Evolutionary conservation across 257 asterid species (phyloP), one percentile per base, ranked within the genome.

Genomic region (Asclepias syriaca): DNA sequence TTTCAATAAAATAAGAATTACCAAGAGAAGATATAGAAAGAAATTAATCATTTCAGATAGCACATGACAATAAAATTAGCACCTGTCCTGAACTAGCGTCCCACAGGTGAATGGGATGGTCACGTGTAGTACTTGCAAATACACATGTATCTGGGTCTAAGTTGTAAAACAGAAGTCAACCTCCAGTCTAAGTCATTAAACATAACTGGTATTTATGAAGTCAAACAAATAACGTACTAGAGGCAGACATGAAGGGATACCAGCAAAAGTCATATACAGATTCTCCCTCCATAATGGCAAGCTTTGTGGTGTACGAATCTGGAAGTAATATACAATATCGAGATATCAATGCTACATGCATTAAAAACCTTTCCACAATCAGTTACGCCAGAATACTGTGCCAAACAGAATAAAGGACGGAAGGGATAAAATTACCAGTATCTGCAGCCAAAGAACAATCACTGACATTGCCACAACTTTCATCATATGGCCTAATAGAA

Each of bases 31-130:
- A 48, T 16, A 63, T 16, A 37, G 29, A 64, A 64, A 34, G 61
- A 56, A 37, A 37, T 37, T 64, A 64, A 64, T 37, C 27, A 37
- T 39, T 24, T 37, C 0, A 61, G 6, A 63, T 6, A 72, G 75
- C 71, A 57, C 73, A 71, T 49, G 22, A 21, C 16, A 22, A 49
- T 15, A 63, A 43, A 43, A 63, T 69, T 72, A 61, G 63, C 81
- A 91, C 99, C 97, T 94, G 88, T 74, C 99, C 97, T 69, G 97
- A 84, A 78, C 65, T 85, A 82, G 97, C 88, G 83, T 94, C 99
- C 97, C 97, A 94, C 24, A 94, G 97, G 87, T 94, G 97, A 85
- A 94, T 89, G 48, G 99, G 99, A 82, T 89, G 99, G 81, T 94
- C 97, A 58, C 97, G 85, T 0, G 96, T 81, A 22, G 97, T 80